Evolutionary conservation across 495 filamentous ascomycete species (phyloP).

Genomic region (Filosporella fistucella): DNA sequence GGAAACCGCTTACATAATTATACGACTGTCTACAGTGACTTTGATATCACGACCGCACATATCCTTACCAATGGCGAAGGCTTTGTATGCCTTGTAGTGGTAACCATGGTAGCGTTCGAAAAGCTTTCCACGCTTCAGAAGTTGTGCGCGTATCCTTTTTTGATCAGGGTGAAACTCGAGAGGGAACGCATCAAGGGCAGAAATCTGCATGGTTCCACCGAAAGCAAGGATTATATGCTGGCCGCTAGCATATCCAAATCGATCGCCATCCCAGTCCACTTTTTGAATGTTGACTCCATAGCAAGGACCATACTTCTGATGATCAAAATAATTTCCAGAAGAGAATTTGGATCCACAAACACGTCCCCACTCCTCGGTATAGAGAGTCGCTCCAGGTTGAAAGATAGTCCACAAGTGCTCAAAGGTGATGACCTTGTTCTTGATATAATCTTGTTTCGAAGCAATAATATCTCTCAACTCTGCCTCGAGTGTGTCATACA

Average conservation of each 20-base stretch:
- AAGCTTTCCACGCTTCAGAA: slow-evolving; percentile 79
- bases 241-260: slow-evolving; percentile 48
- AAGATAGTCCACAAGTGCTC: slow-evolving; percentile 87
- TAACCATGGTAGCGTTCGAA: slow-evolving; percentile 77
- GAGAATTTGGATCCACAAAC: slow-evolving; percentile 57
- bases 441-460: slow-evolving; percentile 72
- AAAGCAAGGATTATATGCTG: slow-evolving; percentile 66
- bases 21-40: slow-evolving; percentile 35
- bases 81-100: slow-evolving; percentile 58
- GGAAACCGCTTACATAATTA: slow-evolving; percentile 57
- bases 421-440: slow-evolving; percentile 82
- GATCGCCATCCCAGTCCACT: slow-evolving; percentile 63
- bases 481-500: slow-evolving; percentile 48
- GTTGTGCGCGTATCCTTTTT: slow-evolving; percentile 50
- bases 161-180: slow-evolving; percentile 74
- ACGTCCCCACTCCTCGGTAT: slow-evolving; percentile 55
- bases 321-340: slow-evolving; percentile 37
- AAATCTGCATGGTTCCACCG: slow-evolving; percentile 76
- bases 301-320: slow-evolving; percentile 3
- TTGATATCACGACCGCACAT: slow-evolving; percentile 15
- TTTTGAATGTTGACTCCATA: slow-evolving; percentile 20
- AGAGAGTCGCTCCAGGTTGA: slow-evolving; percentile 81
- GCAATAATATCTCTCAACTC: slow-evolving; percentile 70
- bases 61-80: slow-evolving; percentile 13
- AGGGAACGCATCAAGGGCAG: slow-evolving; percentile 70